Evolutionary conservation across 345 rosid genomes (phyloP), one percentile per base, ranked within the genome.

Genomic region (Aquilaria malaccensis): DNA sequence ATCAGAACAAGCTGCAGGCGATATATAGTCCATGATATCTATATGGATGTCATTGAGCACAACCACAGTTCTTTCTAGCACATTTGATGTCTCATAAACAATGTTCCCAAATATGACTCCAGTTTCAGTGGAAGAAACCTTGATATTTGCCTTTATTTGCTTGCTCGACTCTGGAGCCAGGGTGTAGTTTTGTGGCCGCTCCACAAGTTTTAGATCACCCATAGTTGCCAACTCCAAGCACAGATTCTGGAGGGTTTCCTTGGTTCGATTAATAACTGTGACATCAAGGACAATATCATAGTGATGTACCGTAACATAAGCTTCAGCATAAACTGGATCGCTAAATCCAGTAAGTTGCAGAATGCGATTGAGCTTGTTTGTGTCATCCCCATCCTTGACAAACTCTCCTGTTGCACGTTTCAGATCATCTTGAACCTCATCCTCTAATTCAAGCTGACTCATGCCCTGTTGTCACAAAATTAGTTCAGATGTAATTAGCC

Each of bases 371-470:
- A 94, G 96, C 73, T 88, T 90, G 73, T 94, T 94, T 58, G 96
- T 89, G 71, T 90, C 97, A 67, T 94, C 89, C 45, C 83, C 96
- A 69, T 90, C 99, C 72, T 90, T 87, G 56, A 85, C 78, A 74
- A 94, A 94, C 76, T 94, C 97, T 65, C 99, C 99, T 49, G 99
- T 94, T 46, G 99, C 99, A 57, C 99, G 96, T 71, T 94, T 93
- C 30, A 93, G 75, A 79, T 93, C 98, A 69, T 93, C 98, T 76
- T 93, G 94, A 61, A 93, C 97, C 70, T 86, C 92, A 76, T 94
- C 99, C 80, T 94, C 99, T 86, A 94, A 79, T 74, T 94, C 99
- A 63, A 94, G 90, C 79, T 86, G 99, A 74, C 99, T 94, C 99
- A 94, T 94, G 56, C 99, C 99, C 99, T 94, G 80, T 31, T 37